phyloP scores from a whole-genome alignment of 352 stramenopile species.

The Phytophthora lateralis region DNA sequence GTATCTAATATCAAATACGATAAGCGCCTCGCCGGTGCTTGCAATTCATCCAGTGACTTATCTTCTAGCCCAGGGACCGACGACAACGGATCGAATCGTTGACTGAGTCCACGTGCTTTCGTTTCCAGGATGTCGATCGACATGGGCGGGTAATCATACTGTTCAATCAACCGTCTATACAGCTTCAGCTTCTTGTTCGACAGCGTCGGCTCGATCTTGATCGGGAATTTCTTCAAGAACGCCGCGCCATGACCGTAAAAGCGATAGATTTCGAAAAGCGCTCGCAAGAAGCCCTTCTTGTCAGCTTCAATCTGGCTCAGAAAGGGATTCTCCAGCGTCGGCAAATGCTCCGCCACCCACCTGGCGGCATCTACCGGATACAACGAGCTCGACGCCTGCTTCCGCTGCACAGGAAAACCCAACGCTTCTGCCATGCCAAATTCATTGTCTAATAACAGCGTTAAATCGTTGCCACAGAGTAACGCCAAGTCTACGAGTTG shows the following conservation, averaged over 20 bases:
- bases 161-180: slow-evolving; percentile 68
- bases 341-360: slow-evolving; percentile 60
- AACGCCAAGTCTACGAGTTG: slow-evolving; percentile 88
- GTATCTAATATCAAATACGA: slow-evolving; percentile 60
- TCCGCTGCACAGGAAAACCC: slow-evolving; percentile 60
- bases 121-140: slow-evolving; percentile 74
- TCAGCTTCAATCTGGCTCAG: slow-evolving; percentile 50
- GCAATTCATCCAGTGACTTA: slow-evolving; percentile 45
- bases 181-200: slow-evolving; percentile 53
- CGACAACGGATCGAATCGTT: slow-evolving; percentile 60
- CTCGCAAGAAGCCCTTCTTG: slow-evolving; percentile 48
- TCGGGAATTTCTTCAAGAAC: slow-evolving; percentile 59
- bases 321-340: slow-evolving; percentile 66
- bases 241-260: slow-evolving; percentile 68
- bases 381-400: slow-evolving; percentile 39
- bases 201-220: slow-evolving; percentile 36
- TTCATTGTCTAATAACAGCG: slow-evolving; percentile 63
- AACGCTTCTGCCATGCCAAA: slow-evolving; percentile 58
- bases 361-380: slow-evolving; percentile 51
- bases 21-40: slow-evolving; percentile 46
- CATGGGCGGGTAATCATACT: slow-evolving; percentile 55
- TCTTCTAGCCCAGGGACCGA: slow-evolving; percentile 29
- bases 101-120: slow-evolving; percentile 46
- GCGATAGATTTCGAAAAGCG: slow-evolving; percentile 74
- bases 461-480: slow-evolving; percentile 91